Conservation (phyloP, 108 stramenopile species). For the Cyclotella baltica region DNA sequence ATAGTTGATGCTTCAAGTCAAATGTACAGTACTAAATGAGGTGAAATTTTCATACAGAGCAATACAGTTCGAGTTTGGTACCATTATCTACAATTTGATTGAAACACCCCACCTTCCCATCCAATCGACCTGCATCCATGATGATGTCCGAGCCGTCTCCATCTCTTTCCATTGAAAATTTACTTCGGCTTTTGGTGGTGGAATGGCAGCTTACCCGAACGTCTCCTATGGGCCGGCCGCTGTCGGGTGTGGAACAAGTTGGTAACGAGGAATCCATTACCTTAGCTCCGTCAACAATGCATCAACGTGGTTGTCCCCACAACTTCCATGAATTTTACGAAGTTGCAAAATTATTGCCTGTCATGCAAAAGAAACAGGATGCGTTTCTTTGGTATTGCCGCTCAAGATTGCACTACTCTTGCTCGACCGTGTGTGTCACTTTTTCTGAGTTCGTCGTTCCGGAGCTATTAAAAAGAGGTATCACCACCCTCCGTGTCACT, state of each 20-base stretch:
- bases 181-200: neutral
- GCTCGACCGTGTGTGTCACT: conserved; percentile 8
- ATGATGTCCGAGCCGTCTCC: neutral
- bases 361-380: neutral
- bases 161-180: conserved; percentile 5
- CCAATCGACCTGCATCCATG: no score
- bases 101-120: neutral
- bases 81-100: no score
- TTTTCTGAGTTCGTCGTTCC: conserved; percentile 12
- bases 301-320: conserved; percentile 1
- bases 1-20: no score
- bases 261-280: neutral
- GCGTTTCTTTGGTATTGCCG: conserved; percentile 12
- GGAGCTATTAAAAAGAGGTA: conserved; percentile 3
- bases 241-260: neutral
- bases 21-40: no score
- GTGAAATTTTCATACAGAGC: no score
- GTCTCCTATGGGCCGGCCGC: conserved; percentile 7
- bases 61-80: no score
- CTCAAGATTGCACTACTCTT: conserved; percentile 13
- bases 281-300: neutral
- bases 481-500: neutral
- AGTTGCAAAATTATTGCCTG: neutral
- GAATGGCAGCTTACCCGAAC: conserved; percentile 2
- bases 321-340: conserved; percentile 5